Base-by-base conservation (phyloP, 177 flowering plant genomes). In the Tripterygium wilfordii region DNA sequence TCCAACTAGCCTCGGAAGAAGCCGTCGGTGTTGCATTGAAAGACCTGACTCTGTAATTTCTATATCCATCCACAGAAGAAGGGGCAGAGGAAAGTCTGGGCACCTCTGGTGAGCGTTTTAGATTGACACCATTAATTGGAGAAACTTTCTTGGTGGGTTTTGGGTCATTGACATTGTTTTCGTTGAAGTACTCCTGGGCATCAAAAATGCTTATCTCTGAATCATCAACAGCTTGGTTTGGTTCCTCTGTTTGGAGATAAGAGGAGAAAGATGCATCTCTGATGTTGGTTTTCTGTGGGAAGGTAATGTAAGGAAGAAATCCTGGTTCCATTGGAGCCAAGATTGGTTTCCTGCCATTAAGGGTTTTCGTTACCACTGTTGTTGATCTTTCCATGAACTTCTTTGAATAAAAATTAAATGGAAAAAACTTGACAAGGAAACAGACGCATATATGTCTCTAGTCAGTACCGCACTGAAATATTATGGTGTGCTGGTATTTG, bases 1-100 rank as follows among this genome's bases (percentile, higher is more conserved):
- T 89, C 97, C 97, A 86, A 49, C 90, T 82, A 25, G 90, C 94
- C 45, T 89, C 90, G 4, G 97, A 89, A 8, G 95, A 82, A 29
- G 85, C 89, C 0, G 94, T 85, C 3, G 88, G 94, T 5, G 88
- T 82, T 2, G 90, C 85, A 23, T 70, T 68, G 53, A 71, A 74
- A 19, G 77, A 76, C 23, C 70, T 48, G 12, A 60, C 51, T n/a
- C 69, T 15, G 51, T 63, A 64, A 8, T 60, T 60, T 20, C 65
- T 21, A 19, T 44, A 58, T 0, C 56, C 69, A 23, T 65, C 70
- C 4, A 36, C 40, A 1, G 71, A 18, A 8, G 51, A 63, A 6
- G 82, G 68, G 43, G 63, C 68, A 3, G 75, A 64, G 0, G 79
- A 74, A 43, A 64, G 26, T 42, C 76, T 58, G 1, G 74, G 43